A percentile compares a stretch with the other conserved stretches of the same genome.
Evolutionary conservation across 371 early-diverging fungal genomes (phyloP).

Genomic region (Apophysomyces trapeziformis): DNA sequence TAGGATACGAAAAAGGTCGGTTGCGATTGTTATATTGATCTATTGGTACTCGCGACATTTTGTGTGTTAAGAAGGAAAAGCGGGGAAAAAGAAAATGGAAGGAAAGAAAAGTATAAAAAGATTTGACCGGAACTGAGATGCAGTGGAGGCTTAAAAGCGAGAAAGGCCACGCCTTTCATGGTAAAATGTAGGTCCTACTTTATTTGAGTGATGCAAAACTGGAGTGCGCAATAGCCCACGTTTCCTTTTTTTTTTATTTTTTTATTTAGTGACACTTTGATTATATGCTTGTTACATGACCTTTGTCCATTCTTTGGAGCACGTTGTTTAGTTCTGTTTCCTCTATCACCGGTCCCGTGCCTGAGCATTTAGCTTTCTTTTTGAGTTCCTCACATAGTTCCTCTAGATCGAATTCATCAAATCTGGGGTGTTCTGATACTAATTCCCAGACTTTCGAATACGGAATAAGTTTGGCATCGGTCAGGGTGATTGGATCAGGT

Average conservation of each 20-base stretch:
- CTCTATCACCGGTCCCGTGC: slow-evolving; percentile 57
- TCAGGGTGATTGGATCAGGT: slow-evolving; percentile 18
- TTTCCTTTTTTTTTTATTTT: background rate
- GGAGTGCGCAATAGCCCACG: background rate
- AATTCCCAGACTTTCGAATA: slow-evolving; percentile 58
- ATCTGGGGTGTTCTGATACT: slow-evolving; percentile 55
- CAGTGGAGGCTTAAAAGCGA: background rate
- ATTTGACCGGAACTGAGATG: background rate
- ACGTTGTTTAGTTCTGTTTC: slow-evolving; percentile 46
- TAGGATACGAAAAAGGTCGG: background rate
- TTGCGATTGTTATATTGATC: background rate
- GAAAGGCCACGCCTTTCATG: slow-evolving; percentile 3
- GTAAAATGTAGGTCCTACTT: background rate
- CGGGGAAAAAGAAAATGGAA: background rate
- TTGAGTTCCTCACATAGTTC: slow-evolving; percentile 53
- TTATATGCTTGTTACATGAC: background rate
- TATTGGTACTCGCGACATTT: background rate
- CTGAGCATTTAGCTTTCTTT: slow-evolving; percentile 61
- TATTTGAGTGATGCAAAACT: background rate
- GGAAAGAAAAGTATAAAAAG: background rate
- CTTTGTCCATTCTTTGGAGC: slow-evolving; percentile 6
- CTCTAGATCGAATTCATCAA: slow-evolving; percentile 50
- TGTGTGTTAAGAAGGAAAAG: background rate
- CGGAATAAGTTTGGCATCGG: slow-evolving; percentile 30
- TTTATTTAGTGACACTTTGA: background rate